Percentiles rank a stretch among this genome's conserved stretches.
Evolutionary conservation across 208 protist species (phyloP).

Genomic region (Kentomonas sorsogonicus): DNA sequence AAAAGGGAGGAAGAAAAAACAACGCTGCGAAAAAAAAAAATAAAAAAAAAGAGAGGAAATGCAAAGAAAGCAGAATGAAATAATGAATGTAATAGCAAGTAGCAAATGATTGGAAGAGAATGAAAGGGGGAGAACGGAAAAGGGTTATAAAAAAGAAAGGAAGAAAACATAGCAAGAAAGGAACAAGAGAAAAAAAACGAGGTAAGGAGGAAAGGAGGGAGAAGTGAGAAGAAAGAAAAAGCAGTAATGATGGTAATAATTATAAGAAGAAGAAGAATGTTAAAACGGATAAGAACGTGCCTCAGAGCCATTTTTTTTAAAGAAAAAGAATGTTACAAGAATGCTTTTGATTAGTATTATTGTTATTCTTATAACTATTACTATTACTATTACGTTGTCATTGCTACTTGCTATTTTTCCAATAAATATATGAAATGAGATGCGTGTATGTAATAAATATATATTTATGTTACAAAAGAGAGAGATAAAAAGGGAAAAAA

Average conservation of each 20-base stretch:
- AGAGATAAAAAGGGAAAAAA: constrained; percentile 4
- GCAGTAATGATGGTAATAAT: background rate
- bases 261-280: too few relatives aligned
- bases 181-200: background rate
- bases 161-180: background rate
- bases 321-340: background rate
- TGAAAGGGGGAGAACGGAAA: background rate
- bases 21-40: background rate
- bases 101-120: constrained; percentile 2
- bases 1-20: background rate
- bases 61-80: too few relatives aligned
- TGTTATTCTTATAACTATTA: background rate
- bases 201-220: background rate
- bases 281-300: too few relatives aligned
- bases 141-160: background rate
- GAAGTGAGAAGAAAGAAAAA: background rate
- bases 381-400: constrained; percentile 1
- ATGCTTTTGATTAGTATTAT: background rate
- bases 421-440: background rate
- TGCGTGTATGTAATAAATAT: background rate
- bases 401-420: background rate
- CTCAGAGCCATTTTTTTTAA: too few relatives aligned
- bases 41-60: background rate
- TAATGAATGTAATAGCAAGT: background rate
- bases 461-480: constrained; percentile 4